phyloP scores from a whole-genome alignment of 108 stramenopile genomes.

The Parmales sp. region DNA sequence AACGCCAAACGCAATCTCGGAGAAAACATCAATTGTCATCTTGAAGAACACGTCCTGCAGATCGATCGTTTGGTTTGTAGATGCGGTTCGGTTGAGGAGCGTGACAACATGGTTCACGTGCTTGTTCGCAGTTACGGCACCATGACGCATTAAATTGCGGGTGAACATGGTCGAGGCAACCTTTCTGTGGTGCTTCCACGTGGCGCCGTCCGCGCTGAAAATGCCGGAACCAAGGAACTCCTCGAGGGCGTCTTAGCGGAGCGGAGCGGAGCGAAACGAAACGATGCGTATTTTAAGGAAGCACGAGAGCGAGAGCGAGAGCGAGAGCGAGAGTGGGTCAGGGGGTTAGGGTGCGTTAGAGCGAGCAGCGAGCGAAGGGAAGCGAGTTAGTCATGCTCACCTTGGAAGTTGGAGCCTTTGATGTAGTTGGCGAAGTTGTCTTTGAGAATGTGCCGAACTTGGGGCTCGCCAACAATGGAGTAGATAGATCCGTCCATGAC shows the following conservation, averaged over 20 bases:
- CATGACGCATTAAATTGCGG: slow-evolving; percentile 12
- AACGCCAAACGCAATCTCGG: slow-evolving; percentile 41
- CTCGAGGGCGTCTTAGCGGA: no score
- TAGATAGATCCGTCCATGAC: slow-evolving; percentile 16
- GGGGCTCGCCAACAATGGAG: slow-evolving; percentile 7
- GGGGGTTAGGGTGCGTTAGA: neutral
- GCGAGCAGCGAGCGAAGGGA: neutral
- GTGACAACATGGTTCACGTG: slow-evolving; percentile 16
- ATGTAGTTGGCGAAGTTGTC: slow-evolving; percentile 38
- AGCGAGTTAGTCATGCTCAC: neutral
- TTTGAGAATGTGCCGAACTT: slow-evolving; percentile 26
- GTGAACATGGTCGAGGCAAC: slow-evolving; percentile 34
- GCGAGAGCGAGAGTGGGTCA: neutral
- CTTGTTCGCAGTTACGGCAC: slow-evolving; percentile 11
- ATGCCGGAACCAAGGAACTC: slow-evolving; percentile 40
- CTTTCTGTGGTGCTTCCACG: slow-evolving; percentile 42
- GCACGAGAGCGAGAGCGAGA: neutral
- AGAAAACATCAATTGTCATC: slow-evolving; percentile 37
- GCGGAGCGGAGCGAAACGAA: no score
- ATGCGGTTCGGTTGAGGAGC: neutral
- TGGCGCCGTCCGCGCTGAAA: slow-evolving; percentile 32
- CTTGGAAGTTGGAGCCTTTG: slow-evolving; percentile 25
- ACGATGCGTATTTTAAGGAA: no score
- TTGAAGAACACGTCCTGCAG: slow-evolving; percentile 25
- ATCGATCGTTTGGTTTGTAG: slow-evolving; percentile 17